Evolutionary conservation across 257 asterid species (phyloP), one percentile per base, ranked within the genome.

Genomic region (Linaria vulgaris): DNA sequence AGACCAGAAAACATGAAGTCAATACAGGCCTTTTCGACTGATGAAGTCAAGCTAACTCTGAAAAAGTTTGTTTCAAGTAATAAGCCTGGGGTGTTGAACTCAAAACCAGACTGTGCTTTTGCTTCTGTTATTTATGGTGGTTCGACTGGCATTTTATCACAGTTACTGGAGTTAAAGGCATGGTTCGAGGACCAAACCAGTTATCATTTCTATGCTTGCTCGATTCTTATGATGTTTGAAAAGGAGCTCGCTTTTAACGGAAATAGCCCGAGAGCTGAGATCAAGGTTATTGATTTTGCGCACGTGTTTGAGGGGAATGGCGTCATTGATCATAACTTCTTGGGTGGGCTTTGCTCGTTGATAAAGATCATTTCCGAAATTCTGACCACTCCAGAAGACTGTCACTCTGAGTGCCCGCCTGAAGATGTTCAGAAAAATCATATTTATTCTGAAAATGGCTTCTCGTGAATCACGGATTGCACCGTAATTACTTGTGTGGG

Each of bases 141-240:
- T 25, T 75, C 97, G 23, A 63, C 72, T 9, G 99, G 97, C 9
- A 80, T 89, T 68, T 71, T 92, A 27, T 80, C 97, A 1, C 95
- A 89, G 69, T 66, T 92, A 23, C 80, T 83, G 59, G 96, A 89
- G 72, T 64, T 92, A 77, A 91, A 91, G 76, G 72, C 95, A 0
- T 91, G 98, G 96, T 88, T 91, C 65, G 98, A 91, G 83, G 92
- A 84, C 71, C 96, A 91, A 76, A 82, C 95, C 0, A 67, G 54
- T 6, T 88, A 77, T 69, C 96, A 88, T 73, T 88, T 91, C 78
- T 88, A 82, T 61, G 64, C 96, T 9, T 70, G 85, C 74, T 88
- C 98, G 5, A 50, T 91, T 44, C 95, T 82, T 19, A 59, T 91
- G 74, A 84, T 73, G 82, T 91, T 76, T 49, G 95, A 91, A 4